Evolutionary conservation across 1,284 basidiomycete species (phyloP).

Genomic region (Fomitopsis palustris): DNA sequence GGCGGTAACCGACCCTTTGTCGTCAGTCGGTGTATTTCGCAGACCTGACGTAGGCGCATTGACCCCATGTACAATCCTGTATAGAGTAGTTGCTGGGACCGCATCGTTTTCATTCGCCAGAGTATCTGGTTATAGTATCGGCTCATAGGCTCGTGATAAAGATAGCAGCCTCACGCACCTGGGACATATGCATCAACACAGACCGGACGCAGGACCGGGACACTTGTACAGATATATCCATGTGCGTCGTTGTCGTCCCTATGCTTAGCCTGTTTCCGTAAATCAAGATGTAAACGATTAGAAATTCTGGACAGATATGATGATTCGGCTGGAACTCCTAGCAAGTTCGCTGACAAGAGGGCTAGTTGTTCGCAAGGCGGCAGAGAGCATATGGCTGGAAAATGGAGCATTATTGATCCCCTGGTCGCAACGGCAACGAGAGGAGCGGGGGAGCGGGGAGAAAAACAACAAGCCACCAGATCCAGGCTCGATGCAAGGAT

Average conservation of each 20-base stretch:
- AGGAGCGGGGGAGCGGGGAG: neutral
- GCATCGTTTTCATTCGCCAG: too few relatives aligned
- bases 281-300: neutral
- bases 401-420: neutral
- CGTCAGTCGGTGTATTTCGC: neutral
- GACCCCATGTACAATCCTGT: too few relatives aligned
- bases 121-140: too few relatives aligned
- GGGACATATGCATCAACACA: too few relatives aligned
- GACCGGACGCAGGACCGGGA: neutral
- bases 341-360: neutral
- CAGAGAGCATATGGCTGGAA: neutral
- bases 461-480: neutral
- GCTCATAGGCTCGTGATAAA: too few relatives aligned
- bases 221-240: neutral
- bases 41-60: neutral
- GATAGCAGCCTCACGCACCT: too few relatives aligned
- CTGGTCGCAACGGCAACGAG: conserved; percentile 2
- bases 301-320: neutral
- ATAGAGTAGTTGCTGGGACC: too few relatives aligned
- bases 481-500: neutral
- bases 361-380: neutral
- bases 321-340: too few relatives aligned
- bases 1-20: neutral
- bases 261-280: neutral
- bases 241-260: neutral